A percentile compares a stretch with the other conserved stretches of the same genome.
Conservation (phyloP, 169 alveolate species). For the Plasmodium fragile region DNA sequence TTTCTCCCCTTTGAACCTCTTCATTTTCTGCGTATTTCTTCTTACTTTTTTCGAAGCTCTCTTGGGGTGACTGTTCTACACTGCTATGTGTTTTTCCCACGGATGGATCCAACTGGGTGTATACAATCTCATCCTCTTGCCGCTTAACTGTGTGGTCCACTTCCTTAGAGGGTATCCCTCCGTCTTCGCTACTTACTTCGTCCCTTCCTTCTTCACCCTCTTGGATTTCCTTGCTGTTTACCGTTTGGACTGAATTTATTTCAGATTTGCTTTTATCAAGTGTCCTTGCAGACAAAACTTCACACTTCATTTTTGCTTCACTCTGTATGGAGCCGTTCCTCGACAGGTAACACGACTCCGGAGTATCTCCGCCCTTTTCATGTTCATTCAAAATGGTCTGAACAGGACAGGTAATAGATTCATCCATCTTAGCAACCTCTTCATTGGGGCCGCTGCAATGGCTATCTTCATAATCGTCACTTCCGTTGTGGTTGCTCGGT, state of each 20-base stretch:
- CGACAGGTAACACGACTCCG: not conserved
- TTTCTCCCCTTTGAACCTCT: not conserved
- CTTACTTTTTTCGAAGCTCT: not conserved
- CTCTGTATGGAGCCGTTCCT: not conserved
- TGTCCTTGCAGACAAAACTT: not conserved
- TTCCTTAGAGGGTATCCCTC: not conserved
- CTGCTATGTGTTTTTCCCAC: not conserved
- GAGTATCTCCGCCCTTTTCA: not conserved
- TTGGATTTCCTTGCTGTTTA: not conserved
- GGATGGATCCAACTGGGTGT: not conserved
- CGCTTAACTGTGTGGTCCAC: not conserved
- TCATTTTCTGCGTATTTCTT: not conserved
- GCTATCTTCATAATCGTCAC: not conserved
- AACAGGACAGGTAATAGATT: not conserved
- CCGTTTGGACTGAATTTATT: not conserved
- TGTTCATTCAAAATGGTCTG: not conserved
- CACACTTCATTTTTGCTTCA: not conserved
- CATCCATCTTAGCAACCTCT: not conserved
- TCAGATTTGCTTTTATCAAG: not conserved
- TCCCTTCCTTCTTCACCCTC: not conserved
- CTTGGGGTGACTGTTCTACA: not conserved
- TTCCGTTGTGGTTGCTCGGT: not conserved
- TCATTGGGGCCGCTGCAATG: not conserved
- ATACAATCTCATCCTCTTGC: not conserved
- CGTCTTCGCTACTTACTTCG: not conserved